Evolutionary conservation across 2,329 filamentous ascomycete species (phyloP).

Genomic region (Paecilomyces sp.): DNA sequence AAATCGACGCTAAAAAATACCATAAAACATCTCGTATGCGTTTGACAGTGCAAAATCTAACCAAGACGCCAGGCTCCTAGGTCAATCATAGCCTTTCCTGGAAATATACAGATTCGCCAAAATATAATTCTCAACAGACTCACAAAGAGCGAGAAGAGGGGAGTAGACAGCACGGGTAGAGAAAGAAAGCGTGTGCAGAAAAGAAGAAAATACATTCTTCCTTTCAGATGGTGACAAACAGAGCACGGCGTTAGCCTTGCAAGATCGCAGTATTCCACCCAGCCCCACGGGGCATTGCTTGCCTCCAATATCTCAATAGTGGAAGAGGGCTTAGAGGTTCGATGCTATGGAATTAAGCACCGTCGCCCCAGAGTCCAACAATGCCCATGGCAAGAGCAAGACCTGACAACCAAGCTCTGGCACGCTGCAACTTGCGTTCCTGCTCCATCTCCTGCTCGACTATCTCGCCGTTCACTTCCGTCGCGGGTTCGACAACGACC

Average conservation of each 20-base stretch:
- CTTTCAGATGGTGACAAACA: neutral
- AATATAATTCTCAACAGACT: neutral
- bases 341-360: conserved; percentile 15
- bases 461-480: conserved; percentile 39
- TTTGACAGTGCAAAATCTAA: neutral
- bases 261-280: neutral
- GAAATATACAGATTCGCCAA: neutral
- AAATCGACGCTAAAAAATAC: neutral
- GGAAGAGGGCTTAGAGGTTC: neutral
- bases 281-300: neutral
- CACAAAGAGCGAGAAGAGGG: neutral
- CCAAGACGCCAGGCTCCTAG: neutral
- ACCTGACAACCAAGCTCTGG: conserved; percentile 32
- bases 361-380: conserved; percentile 44
- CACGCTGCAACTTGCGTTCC: conserved; percentile 32
- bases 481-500: conserved; percentile 30
- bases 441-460: conserved; percentile 37
- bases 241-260: neutral
- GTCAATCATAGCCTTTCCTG: neutral
- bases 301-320: neutral
- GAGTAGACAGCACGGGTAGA: neutral
- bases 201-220: neutral
- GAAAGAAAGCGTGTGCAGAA: neutral
- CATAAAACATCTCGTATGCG: neutral
- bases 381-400: conserved; percentile 39